Base-by-base conservation (phyloP, 495 filamentous ascomycete genomes). In the Copromyces sp. region DNA sequence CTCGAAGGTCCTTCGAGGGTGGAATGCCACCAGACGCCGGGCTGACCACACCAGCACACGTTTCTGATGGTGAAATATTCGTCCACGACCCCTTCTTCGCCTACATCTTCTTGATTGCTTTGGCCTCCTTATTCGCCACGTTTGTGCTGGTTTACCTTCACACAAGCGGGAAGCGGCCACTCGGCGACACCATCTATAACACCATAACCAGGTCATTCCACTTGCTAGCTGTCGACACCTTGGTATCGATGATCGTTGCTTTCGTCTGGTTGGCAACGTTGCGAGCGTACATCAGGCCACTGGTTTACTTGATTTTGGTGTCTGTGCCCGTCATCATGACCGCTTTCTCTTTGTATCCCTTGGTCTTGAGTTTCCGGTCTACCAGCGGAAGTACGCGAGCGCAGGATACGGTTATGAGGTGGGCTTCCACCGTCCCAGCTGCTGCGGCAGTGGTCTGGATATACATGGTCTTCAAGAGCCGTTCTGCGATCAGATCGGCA, bases 341-440 rank as follows among this genome's bases (percentile, higher is more conserved):
- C 75, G 93, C 93, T 0, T 97, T 98, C 78, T 94, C 92, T 29
- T 80, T 98, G 24, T 98, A 97, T 80, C 92, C 95, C 3, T 90
- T 99, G 74, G 88, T 97, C 72, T 92, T 92, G 71, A 97, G 94
- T 80, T 98, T 92, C 81, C 89, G 92, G 79, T 90, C 92, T 17
- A 78, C 83, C 65, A 89, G 86, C 80, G 85, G 91, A 73, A 93
- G 91, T 47, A 78, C 86, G 17, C 92, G 89, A 75, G 69, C 93
- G 42, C 95, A 99, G 80, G 95, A 97, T 77, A 89, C 87, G 73
- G 89, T 89, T 1, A 98, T 99, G 95, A 88, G 95, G 69, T 97
- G 92, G 88, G 86, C 92, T 2, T 91, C 94, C 32, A 83, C 91
- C 69, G 83, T 96, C 14, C 95, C 96, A 0, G 90, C 89, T 24